A percentile compares a stretch with the other conserved stretches of the same genome.
phyloP scores from a whole-genome alignment of 2,329 filamentous ascomycete species.

The Aspergillus sp. region DNA sequence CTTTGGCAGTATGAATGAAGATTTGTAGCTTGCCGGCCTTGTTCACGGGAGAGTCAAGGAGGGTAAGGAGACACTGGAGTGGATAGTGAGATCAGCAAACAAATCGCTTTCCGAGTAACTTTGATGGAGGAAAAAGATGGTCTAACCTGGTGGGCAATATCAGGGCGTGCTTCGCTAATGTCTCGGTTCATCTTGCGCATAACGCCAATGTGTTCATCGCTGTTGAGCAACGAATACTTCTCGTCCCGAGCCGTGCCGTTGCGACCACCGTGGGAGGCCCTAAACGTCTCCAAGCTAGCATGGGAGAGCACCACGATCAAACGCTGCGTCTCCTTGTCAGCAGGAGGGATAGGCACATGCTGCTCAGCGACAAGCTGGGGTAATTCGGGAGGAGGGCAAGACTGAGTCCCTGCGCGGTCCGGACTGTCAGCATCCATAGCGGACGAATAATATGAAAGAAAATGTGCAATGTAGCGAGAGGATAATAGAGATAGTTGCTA shows the following conservation, averaged over 20 bases:
- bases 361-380: conserved; percentile 94
- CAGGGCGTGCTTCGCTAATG: conserved; percentile 94
- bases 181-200: conserved; percentile 99
- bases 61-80: conserved; percentile 84
- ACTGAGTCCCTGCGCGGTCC: conserved; percentile 73
- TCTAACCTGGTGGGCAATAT: conserved; percentile 96
- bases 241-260: conserved; percentile 72
- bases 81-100: conserved; percentile 16
- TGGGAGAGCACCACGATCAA: conserved; percentile 96
- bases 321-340: conserved; percentile 86
- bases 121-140: neutral
- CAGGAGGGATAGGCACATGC: conserved; percentile 75
- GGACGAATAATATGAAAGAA: neutral
- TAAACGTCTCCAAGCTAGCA: conserved; percentile 96
- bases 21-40: conserved; percentile 97
- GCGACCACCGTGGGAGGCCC: conserved; percentile 72
- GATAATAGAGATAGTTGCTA: neutral
- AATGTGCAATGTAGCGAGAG: neutral
- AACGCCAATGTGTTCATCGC: conserved; percentile 97
- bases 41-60: conserved; percentile 97
- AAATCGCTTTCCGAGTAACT: neutral
- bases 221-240: conserved; percentile 97
- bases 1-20: conserved; percentile 97
- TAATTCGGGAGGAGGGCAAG: conserved; percentile 84
- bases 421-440: conserved; percentile 28